These are phyloP conservation scores for Hydnum rufescens DNA, from an alignment of 768 basidiomycete genomes.

Conservation along the genomic window DNA sequence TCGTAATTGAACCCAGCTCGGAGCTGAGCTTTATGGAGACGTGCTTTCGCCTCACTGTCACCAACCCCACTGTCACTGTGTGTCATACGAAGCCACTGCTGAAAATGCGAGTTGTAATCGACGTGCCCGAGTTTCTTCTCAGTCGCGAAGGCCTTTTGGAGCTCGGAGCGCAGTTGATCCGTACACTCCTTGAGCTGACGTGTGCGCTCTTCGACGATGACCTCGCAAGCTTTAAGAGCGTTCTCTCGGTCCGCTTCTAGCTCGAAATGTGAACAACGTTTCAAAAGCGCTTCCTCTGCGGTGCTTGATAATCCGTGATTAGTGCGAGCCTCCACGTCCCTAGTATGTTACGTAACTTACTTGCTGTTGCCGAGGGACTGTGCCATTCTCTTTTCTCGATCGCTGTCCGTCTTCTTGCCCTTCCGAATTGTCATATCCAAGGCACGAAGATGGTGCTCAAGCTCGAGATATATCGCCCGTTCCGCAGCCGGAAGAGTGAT, in stretches of 20 bases:
- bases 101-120: conserved; percentile 53
- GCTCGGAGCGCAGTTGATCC: conserved; percentile 42
- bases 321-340: background rate
- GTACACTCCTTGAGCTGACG: conserved; percentile 66
- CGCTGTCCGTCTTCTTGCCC: conserved; percentile 51
- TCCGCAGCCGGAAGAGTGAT: conserved; percentile 76
- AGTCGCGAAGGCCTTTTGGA: conserved; percentile 43
- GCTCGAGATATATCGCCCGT: conserved; percentile 82
- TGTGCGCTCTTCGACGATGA: conserved; percentile 68
- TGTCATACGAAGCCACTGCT: conserved; percentile 51
- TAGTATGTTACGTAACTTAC: no score
- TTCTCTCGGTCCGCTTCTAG: conserved; percentile 44
- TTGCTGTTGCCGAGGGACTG: conserved; percentile 78
- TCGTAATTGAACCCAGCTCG: conserved; percentile 20
- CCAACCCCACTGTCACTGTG: conserved; percentile 45
- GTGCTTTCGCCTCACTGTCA: conserved; percentile 53
- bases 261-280: conserved; percentile 90
- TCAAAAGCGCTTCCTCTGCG: conserved; percentile 81
- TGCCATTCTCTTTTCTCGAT: conserved; percentile 73
- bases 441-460: conserved; percentile 81
- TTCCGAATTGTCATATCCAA: conserved; percentile 62
- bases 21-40: conserved; percentile 38
- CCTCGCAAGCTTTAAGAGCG: conserved; percentile 82
- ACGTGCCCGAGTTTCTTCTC: conserved; percentile 47
- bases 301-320: conserved; percentile 26